phyloP scores from a whole-genome alignment of 129 eudicot species.

The Saposhnikovia divaricata region DNA sequence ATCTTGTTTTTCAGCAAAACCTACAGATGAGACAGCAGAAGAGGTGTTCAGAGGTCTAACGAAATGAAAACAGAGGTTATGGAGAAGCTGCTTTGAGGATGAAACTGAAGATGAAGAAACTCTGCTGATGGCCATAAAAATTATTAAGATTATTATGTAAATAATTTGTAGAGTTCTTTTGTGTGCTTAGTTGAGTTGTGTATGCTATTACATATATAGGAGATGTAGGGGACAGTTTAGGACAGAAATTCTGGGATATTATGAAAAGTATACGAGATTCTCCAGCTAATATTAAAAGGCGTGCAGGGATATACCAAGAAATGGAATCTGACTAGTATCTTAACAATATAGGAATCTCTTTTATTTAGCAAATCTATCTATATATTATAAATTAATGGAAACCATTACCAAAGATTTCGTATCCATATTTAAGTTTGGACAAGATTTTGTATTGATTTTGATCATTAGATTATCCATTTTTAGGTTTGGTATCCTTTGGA shows the following conservation, averaged over 20 bases:
- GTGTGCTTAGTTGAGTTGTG: neutral
- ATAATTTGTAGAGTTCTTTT: neutral
- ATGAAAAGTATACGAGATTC: neutral
- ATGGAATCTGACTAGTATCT: neutral
- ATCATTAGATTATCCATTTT: too few relatives aligned
- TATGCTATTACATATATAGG: neutral
- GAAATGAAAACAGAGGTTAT: conserved; percentile 16
- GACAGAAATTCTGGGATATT: neutral
- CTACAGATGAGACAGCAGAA: conserved; percentile 15
- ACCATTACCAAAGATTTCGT: too few relatives aligned
- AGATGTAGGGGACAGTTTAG: neutral
- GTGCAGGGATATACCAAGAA: neutral
- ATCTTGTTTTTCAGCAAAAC: conserved; percentile 20
- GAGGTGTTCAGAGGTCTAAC: conserved; percentile 23
- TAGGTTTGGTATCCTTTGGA: too few relatives aligned
- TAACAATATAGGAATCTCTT: neutral
- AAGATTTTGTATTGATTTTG: too few relatives aligned
- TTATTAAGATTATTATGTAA: too few relatives aligned
- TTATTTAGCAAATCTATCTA: neutral
- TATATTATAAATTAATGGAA: too few relatives aligned
- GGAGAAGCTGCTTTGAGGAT: conserved; percentile 25
- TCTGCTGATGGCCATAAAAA: conserved; percentile 34
- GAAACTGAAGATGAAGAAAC: conserved; percentile 9
- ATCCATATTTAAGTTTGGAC: too few relatives aligned
- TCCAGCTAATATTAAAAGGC: neutral